Evolutionary conservation across 2,329 filamentous ascomycete genomes (phyloP).

Genomic region (Phyllosticta ampelicida): DNA sequence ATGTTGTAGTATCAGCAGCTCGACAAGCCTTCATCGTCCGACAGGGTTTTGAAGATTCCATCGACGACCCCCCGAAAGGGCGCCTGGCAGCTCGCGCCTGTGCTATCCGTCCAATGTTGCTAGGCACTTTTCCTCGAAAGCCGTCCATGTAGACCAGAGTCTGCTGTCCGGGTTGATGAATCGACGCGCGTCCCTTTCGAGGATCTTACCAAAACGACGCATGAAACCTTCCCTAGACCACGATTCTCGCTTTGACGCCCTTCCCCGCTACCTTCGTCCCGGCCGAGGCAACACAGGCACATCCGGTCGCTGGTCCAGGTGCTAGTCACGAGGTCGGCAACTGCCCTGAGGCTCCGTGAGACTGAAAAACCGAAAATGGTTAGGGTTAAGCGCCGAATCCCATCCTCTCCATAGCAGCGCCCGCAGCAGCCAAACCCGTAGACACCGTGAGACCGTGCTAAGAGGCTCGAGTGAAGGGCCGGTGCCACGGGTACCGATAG

Average conservation of each 20-base stretch:
- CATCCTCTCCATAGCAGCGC: slow-evolving; percentile 44
- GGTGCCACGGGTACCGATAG: slow-evolving; percentile 21
- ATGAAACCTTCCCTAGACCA: slow-evolving; percentile 52
- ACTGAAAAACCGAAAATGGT: slow-evolving; percentile 55
- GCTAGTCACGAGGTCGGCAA: slow-evolving; percentile 62
- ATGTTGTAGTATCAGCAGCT: slow-evolving; percentile 21
- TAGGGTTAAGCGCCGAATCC: slow-evolving; percentile 97
- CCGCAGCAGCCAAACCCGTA: slow-evolving; percentile 21
- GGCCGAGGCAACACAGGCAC: slow-evolving; percentile 12
- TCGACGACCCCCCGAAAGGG: slow-evolving; percentile 41
- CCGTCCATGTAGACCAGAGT: slow-evolving; percentile 54
- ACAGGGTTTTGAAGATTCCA: slow-evolving; percentile 35
- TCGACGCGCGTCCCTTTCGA: slow-evolving; percentile 69
- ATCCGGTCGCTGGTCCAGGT: slow-evolving; percentile 18
- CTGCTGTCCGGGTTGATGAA: slow-evolving; percentile 58
- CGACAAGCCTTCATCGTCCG: background rate
- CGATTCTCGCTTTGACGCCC: slow-evolving; percentile 30
- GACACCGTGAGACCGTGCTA: slow-evolving; percentile 42
- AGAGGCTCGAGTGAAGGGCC: slow-evolving; percentile 53
- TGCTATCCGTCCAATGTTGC: slow-evolving; percentile 34
- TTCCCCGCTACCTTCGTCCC: slow-evolving; percentile 20
- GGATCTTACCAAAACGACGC: slow-evolving; percentile 69
- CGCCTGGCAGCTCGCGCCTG: slow-evolving; percentile 41
- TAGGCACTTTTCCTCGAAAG: slow-evolving; percentile 34
- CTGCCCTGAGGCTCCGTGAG: slow-evolving; percentile 34